Percentiles rank a stretch among this genome's conserved stretches.
phyloP scores from a whole-genome alignment of 140 eudicot species.

The Ambrosia hybrid region DNA sequence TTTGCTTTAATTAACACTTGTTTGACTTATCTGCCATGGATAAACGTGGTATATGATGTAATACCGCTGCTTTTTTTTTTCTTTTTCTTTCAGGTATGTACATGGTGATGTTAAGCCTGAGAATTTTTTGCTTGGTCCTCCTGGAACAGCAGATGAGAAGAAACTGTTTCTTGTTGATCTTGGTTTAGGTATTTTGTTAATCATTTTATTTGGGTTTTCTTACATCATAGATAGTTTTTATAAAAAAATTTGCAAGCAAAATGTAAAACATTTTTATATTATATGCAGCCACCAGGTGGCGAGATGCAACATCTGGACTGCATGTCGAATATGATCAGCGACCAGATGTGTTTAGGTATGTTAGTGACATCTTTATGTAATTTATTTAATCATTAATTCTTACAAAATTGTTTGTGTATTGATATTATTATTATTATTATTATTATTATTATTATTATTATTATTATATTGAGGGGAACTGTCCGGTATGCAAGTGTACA shows the following conservation, averaged over 20 bases:
- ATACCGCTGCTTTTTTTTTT: neutral
- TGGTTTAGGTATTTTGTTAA: slow-evolving; percentile 62
- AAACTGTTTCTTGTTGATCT: slow-evolving; percentile 87
- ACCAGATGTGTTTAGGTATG: slow-evolving; percentile 86
- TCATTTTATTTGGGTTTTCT: neutral
- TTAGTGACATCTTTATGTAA: neutral
- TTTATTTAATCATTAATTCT: neutral
- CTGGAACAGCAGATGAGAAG: slow-evolving; percentile 77
- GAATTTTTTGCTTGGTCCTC: slow-evolving; percentile 85
- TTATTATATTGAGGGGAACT: slow-evolving; percentile 63
- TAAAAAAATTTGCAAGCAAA: neutral
- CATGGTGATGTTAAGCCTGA: slow-evolving; percentile 98
- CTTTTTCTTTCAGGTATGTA: slow-evolving; percentile 54
- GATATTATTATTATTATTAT: slow-evolving; percentile 1
- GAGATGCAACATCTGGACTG: slow-evolving; percentile 67
- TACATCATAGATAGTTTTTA: neutral
- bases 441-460: neutral
- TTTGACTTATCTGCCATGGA: neutral
- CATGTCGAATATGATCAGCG: slow-evolving; percentile 94
- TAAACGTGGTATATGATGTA: neutral
- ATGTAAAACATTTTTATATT: neutral
- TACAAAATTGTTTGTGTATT: neutral
- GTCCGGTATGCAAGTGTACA: slow-evolving; percentile 96
- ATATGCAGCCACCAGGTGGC: slow-evolving; percentile 73
- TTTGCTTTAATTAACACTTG: neutral